These are phyloP conservation scores for Pichiaceae sp. DNA, from an alignment of 1,139 yeast genomes.

Conservation along the genomic window DNA sequence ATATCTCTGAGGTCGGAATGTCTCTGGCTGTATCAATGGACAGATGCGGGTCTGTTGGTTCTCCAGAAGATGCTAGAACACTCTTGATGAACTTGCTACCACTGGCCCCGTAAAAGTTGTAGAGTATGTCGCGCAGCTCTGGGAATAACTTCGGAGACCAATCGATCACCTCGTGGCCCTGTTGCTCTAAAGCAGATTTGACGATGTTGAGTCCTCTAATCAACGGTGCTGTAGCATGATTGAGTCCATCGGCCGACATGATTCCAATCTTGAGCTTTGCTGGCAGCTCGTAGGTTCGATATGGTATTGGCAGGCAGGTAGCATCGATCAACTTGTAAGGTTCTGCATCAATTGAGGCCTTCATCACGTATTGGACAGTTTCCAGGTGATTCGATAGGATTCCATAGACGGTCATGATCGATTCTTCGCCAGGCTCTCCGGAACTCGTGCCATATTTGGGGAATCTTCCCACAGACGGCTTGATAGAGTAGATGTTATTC, in stretches of 20 bases:
- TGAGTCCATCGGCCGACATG: conserved; percentile 26
- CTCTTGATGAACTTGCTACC: conserved; percentile 8
- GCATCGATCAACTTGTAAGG: conserved; percentile 22
- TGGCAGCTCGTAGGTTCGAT: conserved; percentile 19
- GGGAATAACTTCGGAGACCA: conserved; percentile 25
- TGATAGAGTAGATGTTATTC: conserved; percentile 40
- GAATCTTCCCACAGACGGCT: conserved; percentile 31
- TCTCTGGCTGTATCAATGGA: conserved; percentile 20
- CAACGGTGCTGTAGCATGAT: conserved; percentile 34
- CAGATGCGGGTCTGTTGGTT: conserved; percentile 19
- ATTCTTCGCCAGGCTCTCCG: conserved; percentile 28
- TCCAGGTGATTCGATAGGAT: conserved; percentile 26
- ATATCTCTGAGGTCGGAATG: conserved; percentile 23
- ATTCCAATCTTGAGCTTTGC: conserved; percentile 25
- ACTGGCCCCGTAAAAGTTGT: conserved; percentile 12
- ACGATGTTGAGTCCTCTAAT: conserved; percentile 11
- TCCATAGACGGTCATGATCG: conserved; percentile 31
- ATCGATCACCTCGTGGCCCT: conserved; percentile 31
- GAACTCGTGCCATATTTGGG: conserved; percentile 27
- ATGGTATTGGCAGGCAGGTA: conserved; percentile 22
- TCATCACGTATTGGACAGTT: conserved; percentile 25
- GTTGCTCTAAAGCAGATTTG: conserved; percentile 19
- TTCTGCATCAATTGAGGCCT: conserved; percentile 22
- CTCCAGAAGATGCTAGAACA: conserved; percentile 27
- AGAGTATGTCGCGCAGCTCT: conserved; percentile 22